Conservation (phyloP, 129 eudicot genomes). For the Flaveria bidentis region DNA sequence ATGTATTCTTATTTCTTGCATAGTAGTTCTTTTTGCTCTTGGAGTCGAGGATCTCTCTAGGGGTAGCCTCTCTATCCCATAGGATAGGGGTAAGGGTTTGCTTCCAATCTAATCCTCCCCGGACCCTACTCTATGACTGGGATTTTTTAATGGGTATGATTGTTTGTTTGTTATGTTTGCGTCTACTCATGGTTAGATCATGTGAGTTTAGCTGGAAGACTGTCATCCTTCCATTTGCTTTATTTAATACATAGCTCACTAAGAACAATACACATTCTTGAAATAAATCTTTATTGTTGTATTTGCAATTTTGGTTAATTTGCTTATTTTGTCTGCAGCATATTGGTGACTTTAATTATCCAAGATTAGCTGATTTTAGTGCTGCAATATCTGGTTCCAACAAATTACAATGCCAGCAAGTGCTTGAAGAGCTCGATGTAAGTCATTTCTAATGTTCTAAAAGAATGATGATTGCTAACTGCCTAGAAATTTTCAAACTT, state of each 20-base stretch:
- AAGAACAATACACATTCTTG: conserved; percentile 2
- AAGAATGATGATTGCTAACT: background rate
- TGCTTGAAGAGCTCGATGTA: conserved; percentile 98
- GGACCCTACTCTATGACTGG: no score
- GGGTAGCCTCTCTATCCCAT: no score
- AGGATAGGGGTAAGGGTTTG: no score
- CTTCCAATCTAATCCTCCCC: no score
- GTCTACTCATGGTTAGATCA: background rate
- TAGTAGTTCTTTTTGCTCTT: no score
- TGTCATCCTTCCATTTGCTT: conserved; percentile 3
- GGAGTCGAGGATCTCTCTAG: no score
- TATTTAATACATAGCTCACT: conserved; percentile 2
- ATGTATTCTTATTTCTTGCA: no score
- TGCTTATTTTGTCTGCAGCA: conserved; percentile 57
- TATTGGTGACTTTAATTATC: conserved; percentile 87
- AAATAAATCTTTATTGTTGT: background rate
- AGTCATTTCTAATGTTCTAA: conserved; percentile 33
- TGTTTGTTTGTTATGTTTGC: background rate
- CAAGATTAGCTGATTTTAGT: conserved; percentile 94
- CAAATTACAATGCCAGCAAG: conserved; percentile 77
- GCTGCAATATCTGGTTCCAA: conserved; percentile 96
- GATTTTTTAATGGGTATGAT: no score
- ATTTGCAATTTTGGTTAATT: conserved; percentile 17
- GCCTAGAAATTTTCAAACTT: background rate
- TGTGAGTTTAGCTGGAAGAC: conserved; percentile 8